Conservation (phyloP, 2,329 filamentous ascomycete species). For the Xylaria sp. region DNA sequence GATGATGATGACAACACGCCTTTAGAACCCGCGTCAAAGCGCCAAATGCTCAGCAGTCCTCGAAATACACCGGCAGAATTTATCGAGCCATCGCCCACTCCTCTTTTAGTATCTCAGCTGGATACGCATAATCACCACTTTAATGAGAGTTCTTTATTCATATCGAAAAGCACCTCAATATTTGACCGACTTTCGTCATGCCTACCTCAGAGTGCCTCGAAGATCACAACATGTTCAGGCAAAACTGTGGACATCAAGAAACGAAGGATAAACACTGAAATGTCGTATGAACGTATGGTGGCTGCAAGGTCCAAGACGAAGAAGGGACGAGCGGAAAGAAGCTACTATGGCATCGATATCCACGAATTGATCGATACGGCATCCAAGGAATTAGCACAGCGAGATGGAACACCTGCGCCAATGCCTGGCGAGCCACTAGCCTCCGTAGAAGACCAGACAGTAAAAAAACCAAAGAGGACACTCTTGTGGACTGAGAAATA, state of each 20-base stretch:
- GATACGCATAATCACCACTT: constrained; percentile 24
- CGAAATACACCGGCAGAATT: constrained; percentile 38
- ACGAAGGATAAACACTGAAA: constrained; percentile 58
- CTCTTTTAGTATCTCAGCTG: constrained; percentile 32
- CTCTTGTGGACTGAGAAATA: constrained; percentile 98
- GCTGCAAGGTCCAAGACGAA: constrained; percentile 74
- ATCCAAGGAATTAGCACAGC: constrained; percentile 64
- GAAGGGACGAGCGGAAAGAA: constrained; percentile 75
- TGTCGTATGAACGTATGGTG: constrained; percentile 74
- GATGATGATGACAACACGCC: constrained; percentile 51
- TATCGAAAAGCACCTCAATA: constrained; percentile 38
- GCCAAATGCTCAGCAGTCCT: constrained; percentile 55
- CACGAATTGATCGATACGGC: constrained; percentile 82
- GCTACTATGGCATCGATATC: constrained; percentile 94
- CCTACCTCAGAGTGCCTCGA: constrained; percentile 50
- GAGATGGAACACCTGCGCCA: constrained; percentile 43
- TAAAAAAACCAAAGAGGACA: constrained; percentile 60
- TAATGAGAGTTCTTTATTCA: constrained; percentile 42
- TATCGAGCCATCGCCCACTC: constrained; percentile 46
- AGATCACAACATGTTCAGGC: constrained; percentile 67
- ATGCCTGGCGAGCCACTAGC: constrained; percentile 52
- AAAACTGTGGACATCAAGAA: constrained; percentile 65
- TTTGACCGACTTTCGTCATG: constrained; percentile 42
- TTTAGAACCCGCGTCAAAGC: constrained; percentile 55
- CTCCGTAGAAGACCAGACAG: constrained; percentile 55